Percentiles rank a stretch among this genome's conserved stretches.
Conservation (phyloP, 257 asterid genomes). For the Rubia yunnanensis region DNA sequence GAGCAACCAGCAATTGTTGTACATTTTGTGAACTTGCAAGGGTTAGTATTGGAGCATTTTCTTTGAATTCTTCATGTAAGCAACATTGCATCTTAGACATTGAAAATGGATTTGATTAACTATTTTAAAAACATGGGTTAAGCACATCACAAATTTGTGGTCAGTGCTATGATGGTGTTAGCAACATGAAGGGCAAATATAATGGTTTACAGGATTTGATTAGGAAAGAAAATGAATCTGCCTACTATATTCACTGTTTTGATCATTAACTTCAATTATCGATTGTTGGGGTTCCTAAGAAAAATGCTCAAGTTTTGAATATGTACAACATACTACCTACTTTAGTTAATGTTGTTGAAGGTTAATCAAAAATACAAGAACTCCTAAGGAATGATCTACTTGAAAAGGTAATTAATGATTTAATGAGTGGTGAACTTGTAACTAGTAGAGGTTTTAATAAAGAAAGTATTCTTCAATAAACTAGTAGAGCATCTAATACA, state of each 20-base stretch:
- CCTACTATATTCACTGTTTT: no score
- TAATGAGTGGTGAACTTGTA: background rate
- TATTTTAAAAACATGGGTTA: background rate
- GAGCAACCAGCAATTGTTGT: background rate
- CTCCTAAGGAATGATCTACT: background rate
- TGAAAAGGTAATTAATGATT: no score
- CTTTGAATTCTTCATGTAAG: background rate
- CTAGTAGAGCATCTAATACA: background rate
- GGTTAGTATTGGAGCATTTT: background rate
- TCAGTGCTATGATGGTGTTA: no score
- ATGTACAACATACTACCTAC: no score
- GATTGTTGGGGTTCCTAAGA: no score
- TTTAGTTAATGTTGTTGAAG: background rate
- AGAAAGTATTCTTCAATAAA: background rate
- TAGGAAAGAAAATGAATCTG: background rate
- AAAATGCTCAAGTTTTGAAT: no score
- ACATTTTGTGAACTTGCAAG: background rate
- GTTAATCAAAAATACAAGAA: background rate
- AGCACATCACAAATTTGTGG: no score
- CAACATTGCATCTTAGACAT: background rate
- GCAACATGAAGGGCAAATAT: no score
- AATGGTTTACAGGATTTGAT: no score
- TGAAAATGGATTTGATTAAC: background rate
- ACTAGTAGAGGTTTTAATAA: background rate
- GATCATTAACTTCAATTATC: no score